These are phyloP conservation scores for Lactifluus subvellereus DNA, from an alignment of 768 basidiomycete genomes.

Conservation along the genomic window DNA sequence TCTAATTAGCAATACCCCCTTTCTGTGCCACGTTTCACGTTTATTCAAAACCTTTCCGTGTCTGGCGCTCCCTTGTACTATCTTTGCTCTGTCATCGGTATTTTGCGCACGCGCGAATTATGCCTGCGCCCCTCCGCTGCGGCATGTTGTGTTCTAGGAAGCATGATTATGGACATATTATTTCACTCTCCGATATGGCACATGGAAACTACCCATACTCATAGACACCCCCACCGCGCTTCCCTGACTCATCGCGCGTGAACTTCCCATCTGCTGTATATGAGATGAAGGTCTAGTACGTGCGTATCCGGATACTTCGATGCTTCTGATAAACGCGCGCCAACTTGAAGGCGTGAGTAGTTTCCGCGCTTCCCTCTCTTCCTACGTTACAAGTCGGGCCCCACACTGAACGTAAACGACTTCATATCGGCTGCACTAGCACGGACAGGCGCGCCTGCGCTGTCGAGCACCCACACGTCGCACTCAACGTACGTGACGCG, in stretches of 20 bases:
- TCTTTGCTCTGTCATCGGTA: constrained; percentile 18
- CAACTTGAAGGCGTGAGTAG: background rate
- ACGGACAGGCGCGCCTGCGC: constrained; percentile 36
- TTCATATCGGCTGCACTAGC: constrained; percentile 43
- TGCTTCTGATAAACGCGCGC: constrained; percentile 14
- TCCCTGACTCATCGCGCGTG: constrained; percentile 14
- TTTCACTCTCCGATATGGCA: constrained; percentile 15
- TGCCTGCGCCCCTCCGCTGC: constrained; percentile 11
- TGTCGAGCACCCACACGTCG: constrained; percentile 52
- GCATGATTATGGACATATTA: constrained; percentile 23
- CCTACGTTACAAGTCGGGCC: background rate
- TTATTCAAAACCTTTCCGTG: constrained; percentile 20
- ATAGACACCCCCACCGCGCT: constrained; percentile 14
- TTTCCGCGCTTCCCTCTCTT: constrained; percentile 3
- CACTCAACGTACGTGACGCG: constrained; percentile 63
- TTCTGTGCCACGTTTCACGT: constrained; percentile 21
- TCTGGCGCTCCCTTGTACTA: constrained; percentile 21
- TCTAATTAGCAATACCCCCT: constrained; percentile 22
- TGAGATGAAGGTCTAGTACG: background rate
- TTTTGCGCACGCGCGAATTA: constrained; percentile 19
- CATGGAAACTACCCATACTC: constrained; percentile 22
- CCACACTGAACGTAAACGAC: constrained; percentile 44
- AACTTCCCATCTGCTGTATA: background rate
- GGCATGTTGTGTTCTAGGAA: constrained; percentile 24
- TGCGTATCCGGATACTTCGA: background rate